A percentile compares a stretch with the other conserved stretches of the same genome.
phyloP scores from a whole-genome alignment of 2,329 filamentous ascomycete genomes.

The Colletotrichum somersetense region DNA sequence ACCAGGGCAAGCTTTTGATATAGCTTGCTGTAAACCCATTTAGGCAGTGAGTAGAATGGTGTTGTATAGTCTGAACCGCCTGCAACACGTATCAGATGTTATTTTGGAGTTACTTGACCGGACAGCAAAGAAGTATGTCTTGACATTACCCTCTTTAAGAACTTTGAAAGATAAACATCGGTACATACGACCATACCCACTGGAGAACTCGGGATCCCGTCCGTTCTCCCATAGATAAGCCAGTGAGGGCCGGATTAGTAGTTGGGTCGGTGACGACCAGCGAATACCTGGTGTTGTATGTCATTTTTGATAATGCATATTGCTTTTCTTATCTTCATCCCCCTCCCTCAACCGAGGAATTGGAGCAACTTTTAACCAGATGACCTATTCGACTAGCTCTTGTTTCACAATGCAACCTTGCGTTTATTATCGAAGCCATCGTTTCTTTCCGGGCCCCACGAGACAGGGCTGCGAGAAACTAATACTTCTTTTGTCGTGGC shows the following conservation, averaged over 20 bases:
- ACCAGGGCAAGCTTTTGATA: neutral
- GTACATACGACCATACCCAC: slow-evolving; percentile 22
- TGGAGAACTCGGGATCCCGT: slow-evolving; percentile 33
- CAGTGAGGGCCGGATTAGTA: slow-evolving; percentile 10
- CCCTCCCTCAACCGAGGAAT: neutral
- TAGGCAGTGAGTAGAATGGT: neutral
- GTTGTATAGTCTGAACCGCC: neutral
- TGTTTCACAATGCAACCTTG: neutral
- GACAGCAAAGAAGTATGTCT: neutral
- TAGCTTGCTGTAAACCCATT: neutral
- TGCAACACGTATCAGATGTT: neutral
- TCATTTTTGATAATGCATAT: neutral
- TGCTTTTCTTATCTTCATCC: too few species aligned
- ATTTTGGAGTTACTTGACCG: neutral
- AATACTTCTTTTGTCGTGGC: neutral
- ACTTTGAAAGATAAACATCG: fast-evolving
- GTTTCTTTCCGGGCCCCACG: neutral
- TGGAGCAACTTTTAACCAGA: neutral
- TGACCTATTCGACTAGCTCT: neutral
- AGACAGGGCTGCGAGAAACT: neutral
- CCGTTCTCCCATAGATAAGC: slow-evolving; percentile 13
- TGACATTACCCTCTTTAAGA: too few species aligned
- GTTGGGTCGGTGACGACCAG: slow-evolving; percentile 14
- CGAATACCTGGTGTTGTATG: slow-evolving; percentile 30
- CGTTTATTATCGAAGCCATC: neutral